phyloP scores from a whole-genome alignment of 2,329 filamentous ascomycete species.

The Colletotrichum tofieldiae region DNA sequence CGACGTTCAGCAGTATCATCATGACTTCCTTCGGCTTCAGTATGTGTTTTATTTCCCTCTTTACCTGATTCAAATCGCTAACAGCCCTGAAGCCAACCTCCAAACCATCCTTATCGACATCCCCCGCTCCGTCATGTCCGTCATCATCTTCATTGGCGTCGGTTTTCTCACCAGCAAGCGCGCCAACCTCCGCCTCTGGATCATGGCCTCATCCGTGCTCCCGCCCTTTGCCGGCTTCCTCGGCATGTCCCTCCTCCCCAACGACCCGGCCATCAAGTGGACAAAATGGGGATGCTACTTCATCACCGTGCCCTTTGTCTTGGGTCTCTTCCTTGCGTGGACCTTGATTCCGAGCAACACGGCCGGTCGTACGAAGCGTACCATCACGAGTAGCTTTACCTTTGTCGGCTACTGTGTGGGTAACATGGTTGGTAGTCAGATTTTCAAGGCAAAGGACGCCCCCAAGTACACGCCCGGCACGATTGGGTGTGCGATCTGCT shows the following conservation, averaged over 20 bases:
- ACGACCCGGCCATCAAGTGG: slow-evolving; percentile 54
- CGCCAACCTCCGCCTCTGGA: slow-evolving; percentile 55
- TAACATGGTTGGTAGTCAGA: slow-evolving; percentile 64
- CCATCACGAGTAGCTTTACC: slow-evolving; percentile 60
- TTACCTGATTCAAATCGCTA: not conserved
- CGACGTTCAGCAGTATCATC: slow-evolving; percentile 54
- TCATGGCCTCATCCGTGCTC: slow-evolving; percentile 55
- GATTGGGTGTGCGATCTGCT: slow-evolving; percentile 56
- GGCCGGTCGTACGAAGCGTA: slow-evolving; percentile 63
- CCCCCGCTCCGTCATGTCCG: slow-evolving; percentile 52
- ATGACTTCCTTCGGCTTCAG: slow-evolving; percentile 55
- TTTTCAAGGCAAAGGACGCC: slow-evolving; percentile 60
- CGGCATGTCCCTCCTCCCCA: slow-evolving; percentile 54
- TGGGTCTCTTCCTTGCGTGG: slow-evolving; percentile 40
- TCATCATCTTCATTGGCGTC: slow-evolving; percentile 54
- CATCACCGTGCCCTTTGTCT: slow-evolving; percentile 53
- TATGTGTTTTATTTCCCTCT: slow-evolving; percentile 33
- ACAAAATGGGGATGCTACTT: slow-evolving; percentile 56
- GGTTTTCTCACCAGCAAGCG: slow-evolving; percentile 52
- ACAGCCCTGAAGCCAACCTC: slow-evolving; percentile 49
- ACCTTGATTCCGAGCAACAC: slow-evolving; percentile 59
- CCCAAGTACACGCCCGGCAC: slow-evolving; percentile 62
- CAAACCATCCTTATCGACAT: slow-evolving; percentile 56
- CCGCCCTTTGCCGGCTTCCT: slow-evolving; percentile 55
- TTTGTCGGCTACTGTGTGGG: slow-evolving; percentile 64